A percentile compares a stretch with the other conserved stretches of the same genome.
Evolutionary conservation across 768 basidiomycete species (phyloP).

Genomic region (Mycena filopes): DNA sequence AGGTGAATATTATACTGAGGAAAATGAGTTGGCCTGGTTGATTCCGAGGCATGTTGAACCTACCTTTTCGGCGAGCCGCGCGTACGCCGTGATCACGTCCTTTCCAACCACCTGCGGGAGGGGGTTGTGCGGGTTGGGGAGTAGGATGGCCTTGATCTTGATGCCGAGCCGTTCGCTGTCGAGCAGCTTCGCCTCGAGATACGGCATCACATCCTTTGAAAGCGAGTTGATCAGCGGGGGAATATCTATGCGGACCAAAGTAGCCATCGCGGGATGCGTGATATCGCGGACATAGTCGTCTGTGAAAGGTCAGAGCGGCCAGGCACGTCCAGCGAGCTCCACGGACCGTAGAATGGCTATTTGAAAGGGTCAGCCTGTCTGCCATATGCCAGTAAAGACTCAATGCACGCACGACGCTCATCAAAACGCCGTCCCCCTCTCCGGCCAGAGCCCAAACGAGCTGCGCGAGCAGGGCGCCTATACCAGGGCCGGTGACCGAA

Average conservation of each 20-base stretch:
- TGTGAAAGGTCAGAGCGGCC: not conserved
- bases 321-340: not conserved
- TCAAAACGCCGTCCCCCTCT: slow-evolving; percentile 29
- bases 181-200: slow-evolving; percentile 35
- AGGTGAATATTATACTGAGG: slow-evolving; percentile 39
- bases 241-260: slow-evolving; percentile 12
- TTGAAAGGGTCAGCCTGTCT: not conserved
- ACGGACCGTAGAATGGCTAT: slow-evolving; percentile 24
- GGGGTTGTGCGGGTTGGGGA: slow-evolving; percentile 47
- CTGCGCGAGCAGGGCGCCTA: slow-evolving; percentile 30
- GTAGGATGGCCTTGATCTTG: slow-evolving; percentile 37
- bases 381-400: not conserved
- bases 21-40: not conserved
- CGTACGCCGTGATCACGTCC: slow-evolving; percentile 38
- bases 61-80: slow-evolving; percentile 32
- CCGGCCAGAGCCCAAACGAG: slow-evolving; percentile 29
- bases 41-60: too few relatives aligned
- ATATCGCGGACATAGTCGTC: slow-evolving; percentile 34
- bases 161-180: slow-evolving; percentile 31
- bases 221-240: slow-evolving; percentile 21
- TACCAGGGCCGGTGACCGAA: slow-evolving; percentile 29
- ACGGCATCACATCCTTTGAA: slow-evolving; percentile 29
- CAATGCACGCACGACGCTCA: slow-evolving; percentile 25
- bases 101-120: slow-evolving; percentile 35
- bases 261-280: slow-evolving; percentile 19